phyloP scores from a whole-genome alignment of 1,284 basidiomycete genomes.

The Cutaneotrichosporon dermatis region DNA sequence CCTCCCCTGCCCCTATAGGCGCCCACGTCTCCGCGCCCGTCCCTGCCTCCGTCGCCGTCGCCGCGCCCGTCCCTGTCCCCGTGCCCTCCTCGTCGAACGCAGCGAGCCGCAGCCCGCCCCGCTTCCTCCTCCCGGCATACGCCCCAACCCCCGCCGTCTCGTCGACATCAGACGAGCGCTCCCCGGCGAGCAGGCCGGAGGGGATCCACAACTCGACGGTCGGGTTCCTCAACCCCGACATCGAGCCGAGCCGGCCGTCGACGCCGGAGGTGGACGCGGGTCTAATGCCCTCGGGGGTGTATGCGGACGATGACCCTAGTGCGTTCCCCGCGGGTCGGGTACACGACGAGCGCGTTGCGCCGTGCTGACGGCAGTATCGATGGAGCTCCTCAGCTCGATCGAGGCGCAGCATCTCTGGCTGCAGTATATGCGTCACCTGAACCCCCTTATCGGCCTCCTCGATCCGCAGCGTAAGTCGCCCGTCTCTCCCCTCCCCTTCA shows the following conservation, averaged over 20 bases:
- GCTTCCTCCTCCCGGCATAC: too few species aligned
- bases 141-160: too few species aligned
- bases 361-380: constrained; percentile 5
- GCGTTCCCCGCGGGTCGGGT: too few species aligned
- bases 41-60: too few species aligned
- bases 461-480: constrained; percentile 24
- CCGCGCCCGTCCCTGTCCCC: too few species aligned
- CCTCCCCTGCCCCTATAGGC: too few species aligned
- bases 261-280: not conserved
- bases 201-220: not conserved
- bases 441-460: constrained; percentile 14
- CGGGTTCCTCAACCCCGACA: not conserved
- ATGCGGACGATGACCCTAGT: constrained; percentile 11
- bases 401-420: constrained; percentile 14
- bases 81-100: too few species aligned
- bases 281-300: not conserved
- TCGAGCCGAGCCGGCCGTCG: not conserved
- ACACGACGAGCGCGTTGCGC: not conserved
- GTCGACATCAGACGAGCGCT: too few species aligned
- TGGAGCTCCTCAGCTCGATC: constrained; percentile 9
- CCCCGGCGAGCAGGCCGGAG: too few species aligned
- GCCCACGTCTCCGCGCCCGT: too few species aligned
- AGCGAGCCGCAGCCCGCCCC: too few species aligned
- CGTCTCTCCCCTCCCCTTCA: too few species aligned
- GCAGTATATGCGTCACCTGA: constrained; percentile 10